Base-by-base conservation (phyloP, 768 basidiomycete species). In the Psilocybe subaeruginosa region DNA sequence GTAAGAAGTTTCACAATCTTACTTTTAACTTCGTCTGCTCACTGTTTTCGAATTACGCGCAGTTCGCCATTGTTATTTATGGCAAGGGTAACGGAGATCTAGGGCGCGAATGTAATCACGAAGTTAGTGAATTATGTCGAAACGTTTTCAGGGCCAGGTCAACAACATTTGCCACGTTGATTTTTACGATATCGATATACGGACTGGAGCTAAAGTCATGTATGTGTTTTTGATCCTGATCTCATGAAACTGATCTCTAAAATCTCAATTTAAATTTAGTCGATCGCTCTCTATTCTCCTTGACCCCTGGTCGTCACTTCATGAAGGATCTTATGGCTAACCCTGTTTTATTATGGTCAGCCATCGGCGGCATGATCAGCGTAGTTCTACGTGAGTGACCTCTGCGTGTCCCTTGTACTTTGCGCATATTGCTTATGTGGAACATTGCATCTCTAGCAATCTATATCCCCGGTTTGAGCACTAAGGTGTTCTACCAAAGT, bases 41-140 rank as follows among this genome's bases (percentile, higher is more conserved):
- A 57, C 43, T 33, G 7, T 12, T 19, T 48, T 31, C 50, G 8
- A 6, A 5, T 9, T 19, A 23, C 11, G 3, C 17, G 4, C 56
- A 76, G 75, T 78, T 79, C 53, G 72, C 74, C 8, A 76, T 78
- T 49, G 73, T 80, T 17, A 68, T 76, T 6, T 78, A 75, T 51
- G 77, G 78, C 3, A 61, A 68, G 11, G 68, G 71, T 16, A 64
- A 72, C 19, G 77, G 73, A 11, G 64, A 71, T 41, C 70, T 78
- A n/a, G 72, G 70, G 0, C 59, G 56, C 1, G 71, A 70, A 17
- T 77, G 77, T 60, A 78, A 78, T 54, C 72, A 73, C 59, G 58
- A 54, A 8, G 52, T 68, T 3, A 58, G 50, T 2, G 66, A 71
- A 27, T 64, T 66, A 17, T 77, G 76, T 60, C 55, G 66, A 7